These are phyloP conservation scores for Candida glaebosa DNA, from an alignment of 805 yeast species.

Conservation along the genomic window DNA sequence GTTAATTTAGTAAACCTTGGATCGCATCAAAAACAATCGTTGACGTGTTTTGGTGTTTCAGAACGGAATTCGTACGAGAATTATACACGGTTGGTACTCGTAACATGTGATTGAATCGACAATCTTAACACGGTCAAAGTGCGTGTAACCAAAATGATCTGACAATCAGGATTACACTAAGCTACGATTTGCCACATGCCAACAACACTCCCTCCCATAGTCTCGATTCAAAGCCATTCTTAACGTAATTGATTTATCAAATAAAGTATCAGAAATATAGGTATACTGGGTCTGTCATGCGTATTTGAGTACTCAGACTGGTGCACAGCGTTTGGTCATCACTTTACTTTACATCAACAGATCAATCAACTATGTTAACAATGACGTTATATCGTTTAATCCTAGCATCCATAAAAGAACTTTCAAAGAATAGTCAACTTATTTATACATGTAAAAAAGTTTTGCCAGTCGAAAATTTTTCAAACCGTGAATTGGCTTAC, in stretches of 20 bases:
- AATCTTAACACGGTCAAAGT: no score
- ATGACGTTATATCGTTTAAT: not conserved
- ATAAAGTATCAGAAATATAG: constrained; percentile 41
- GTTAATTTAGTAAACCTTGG: no score
- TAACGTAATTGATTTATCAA: constrained; percentile 7
- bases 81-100: no score
- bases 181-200: no score
- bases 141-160: no score
- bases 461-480: constrained; percentile 2
- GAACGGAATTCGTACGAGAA: no score
- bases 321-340: constrained; percentile 53
- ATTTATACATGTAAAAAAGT: constrained; percentile 2
- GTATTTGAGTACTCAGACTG: constrained; percentile 46
- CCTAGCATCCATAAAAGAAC: not conserved
- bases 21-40: no score
- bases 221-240: constrained; percentile 2
- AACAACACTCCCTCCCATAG: no score
- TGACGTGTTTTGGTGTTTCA: no score
- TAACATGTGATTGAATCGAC: no score
- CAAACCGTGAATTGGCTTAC: not conserved
- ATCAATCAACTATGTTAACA: constrained; percentile 6
- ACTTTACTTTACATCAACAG: constrained; percentile 14
- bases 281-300: constrained; percentile 45
- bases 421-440: not conserved
- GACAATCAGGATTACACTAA: no score